Base-by-base conservation (phyloP, 2,329 filamentous ascomycete species). In the Cladosporium oxysporum region DNA sequence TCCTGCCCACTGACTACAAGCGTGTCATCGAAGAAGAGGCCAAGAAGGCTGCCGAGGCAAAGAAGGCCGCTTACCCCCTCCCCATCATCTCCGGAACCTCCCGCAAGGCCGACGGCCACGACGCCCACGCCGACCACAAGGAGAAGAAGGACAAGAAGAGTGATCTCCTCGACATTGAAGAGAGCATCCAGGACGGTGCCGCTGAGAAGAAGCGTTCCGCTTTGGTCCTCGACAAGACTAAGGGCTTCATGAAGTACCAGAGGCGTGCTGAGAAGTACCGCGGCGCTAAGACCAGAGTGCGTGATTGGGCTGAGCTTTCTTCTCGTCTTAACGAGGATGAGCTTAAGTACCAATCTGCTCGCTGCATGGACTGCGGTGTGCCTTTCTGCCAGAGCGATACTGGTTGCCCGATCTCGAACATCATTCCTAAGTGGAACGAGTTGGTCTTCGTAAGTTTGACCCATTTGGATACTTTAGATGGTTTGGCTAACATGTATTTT, bases 331-430 rank as follows among this genome's bases (percentile, higher is more conserved):
- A 91, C 70, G 93, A 97, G 79, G 94, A 97, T 72, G 93, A 97
- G 81, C 88, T 97, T 70, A 97, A 97, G 83, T 97, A 96, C 76
- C 94, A 98, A 80, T 90, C 93, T 57, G 94, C 94, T 68, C 91
- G 94, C 70, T 98, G 94, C 84, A 98, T 98, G 94, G 94, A 98
- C 82, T 98, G 94, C 68, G 94, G 94, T 87, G 93, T 98, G 68
- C 94, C 94, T 1, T 98, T 98, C 86, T 98, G 94, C 74, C 94
- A 98, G 79, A 97, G 93, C 23, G 94, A 98, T 73, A 93, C 91
- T 69, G 94, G 94, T 58, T 98, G 94, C 77, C 94, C 94, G 1
- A 97, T 97, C 78, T 93, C 90, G 72, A 98, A 98, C 82, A 96
- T 98, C 76, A 98, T 98, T 74, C 94, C 94, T 66, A 97, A 97